A percentile compares a stretch with the other conserved stretches of the same genome.
Conservation (phyloP, 1,139 yeast genomes). For the Fermentozyma sake region DNA sequence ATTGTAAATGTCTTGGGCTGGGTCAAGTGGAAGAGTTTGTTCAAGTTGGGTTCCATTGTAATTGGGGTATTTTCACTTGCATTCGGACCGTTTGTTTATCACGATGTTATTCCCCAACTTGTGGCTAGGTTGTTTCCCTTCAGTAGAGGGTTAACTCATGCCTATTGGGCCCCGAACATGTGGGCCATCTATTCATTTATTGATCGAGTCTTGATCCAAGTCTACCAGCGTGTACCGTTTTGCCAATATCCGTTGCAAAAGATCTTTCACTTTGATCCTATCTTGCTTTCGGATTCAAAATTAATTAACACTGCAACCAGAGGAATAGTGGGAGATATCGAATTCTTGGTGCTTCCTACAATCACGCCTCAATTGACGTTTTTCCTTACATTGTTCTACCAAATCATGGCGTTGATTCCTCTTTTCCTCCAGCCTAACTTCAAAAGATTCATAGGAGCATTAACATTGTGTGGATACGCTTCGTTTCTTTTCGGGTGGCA, state of each 20-base stretch:
- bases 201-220: conserved; percentile 67
- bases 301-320: conserved; percentile 54
- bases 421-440: conserved; percentile 70
- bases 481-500: conserved; percentile 97
- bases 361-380: conserved; percentile 78
- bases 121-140: conserved; percentile 80
- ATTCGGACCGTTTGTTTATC: conserved; percentile 74
- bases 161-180: conserved; percentile 97
- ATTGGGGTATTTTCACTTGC: conserved; percentile 59
- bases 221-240: conserved; percentile 44
- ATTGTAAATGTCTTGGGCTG: conserved; percentile 26
- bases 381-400: conserved; percentile 74
- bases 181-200: conserved; percentile 91
- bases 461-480: conserved; percentile 87
- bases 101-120: conserved; percentile 62
- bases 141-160: conserved; percentile 92
- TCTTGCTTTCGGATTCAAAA: conserved; percentile 19
- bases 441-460: conserved; percentile 74
- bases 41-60: conserved; percentile 66
- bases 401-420: conserved; percentile 72
- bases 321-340: conserved; percentile 89
- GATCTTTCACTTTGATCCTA: conserved; percentile 31
- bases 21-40: conserved; percentile 54
- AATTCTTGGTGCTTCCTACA: conserved; percentile 74
- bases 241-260: conserved; percentile 31